Evolutionary conservation across 768 basidiomycete species (phyloP).

Genomic region (Punctularia strigosozonata): DNA sequence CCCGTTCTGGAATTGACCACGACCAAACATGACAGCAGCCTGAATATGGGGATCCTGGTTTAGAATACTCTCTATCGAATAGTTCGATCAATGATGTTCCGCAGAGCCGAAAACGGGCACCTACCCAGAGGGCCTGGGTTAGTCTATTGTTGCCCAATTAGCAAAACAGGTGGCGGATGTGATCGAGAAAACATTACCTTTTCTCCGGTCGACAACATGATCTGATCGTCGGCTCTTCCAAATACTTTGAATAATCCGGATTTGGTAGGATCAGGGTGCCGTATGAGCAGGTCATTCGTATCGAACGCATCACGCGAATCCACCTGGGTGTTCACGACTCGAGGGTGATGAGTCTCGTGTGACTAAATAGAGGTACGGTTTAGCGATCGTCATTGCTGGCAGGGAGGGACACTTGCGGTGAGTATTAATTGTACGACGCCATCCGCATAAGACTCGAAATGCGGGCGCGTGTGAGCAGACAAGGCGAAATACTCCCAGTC

Average conservation of each 20-base stretch:
- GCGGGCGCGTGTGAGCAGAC: background rate
- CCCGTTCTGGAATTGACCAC: conserved; percentile 19
- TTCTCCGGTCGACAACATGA: conserved; percentile 25
- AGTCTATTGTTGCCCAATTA: too few species aligned
- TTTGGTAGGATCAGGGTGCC: conserved; percentile 29
- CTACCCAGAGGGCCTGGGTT: conserved; percentile 25
- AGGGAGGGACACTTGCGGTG: background rate
- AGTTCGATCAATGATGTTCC: too few species aligned
- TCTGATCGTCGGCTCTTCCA: conserved; percentile 28
- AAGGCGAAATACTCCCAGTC: conserved; percentile 2
- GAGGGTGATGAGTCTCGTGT: background rate
- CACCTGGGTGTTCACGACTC: background rate
- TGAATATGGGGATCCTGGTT: conserved; percentile 17
- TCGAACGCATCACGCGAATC: conserved; percentile 17
- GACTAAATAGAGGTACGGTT: background rate
- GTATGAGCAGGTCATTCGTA: conserved; percentile 25
- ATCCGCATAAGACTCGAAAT: conserved; percentile 1
- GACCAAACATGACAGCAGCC: conserved; percentile 21
- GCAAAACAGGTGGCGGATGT: too few species aligned
- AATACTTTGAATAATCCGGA: conserved; percentile 23
- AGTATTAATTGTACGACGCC: background rate
- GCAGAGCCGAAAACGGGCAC: too few species aligned
- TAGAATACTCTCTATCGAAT: conserved; percentile 26
- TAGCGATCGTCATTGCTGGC: background rate
- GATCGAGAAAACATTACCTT: conserved; percentile 17